Base-by-base conservation (phyloP, 371 early-diverging fungal species). In the Apophysomyces variabilis region DNA sequence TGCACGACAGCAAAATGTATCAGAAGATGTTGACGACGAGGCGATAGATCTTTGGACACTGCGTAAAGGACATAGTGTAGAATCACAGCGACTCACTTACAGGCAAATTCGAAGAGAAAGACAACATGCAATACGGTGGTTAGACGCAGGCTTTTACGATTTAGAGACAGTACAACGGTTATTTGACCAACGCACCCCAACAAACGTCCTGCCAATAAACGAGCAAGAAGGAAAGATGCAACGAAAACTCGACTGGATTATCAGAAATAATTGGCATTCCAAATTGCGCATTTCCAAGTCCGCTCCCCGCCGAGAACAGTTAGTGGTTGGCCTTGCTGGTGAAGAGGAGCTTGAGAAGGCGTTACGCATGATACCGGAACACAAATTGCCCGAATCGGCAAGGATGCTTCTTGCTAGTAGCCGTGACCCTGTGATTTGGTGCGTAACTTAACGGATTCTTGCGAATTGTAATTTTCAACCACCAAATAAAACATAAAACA, bases 271-370 rank as follows among this genome's bases (percentile, higher is more conserved):
- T 26, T 26, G 32, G 32, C 32, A 26, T 26, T 26, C 32, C 3
- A 26, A 26, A 26, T 26, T 26, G 1, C 32, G 32, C 54, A 18
- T 21, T n/a, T 21, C 7, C 54, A 50, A n/a, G 7, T 7, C 13
- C 18, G 16, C n/a, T 18, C 16, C 54, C n/a, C 16, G 21, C 8
- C 54, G 54, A 21, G 54, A n/a, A 21, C 54, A 21, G 0, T 26
- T 50, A 26, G 21, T 21, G 1, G 16, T 50, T 26, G 21, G 21
- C 9, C 21, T 50, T 16, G 35, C n/a, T 14, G 47, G 26, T 14
- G 62, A 62, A 50, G n/a, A 12, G 0, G 62, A 62, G 6, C n/a
- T 62, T 21, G 50, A 50, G 14, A 62, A 62, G n/a, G 46, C 56
- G 4, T 46, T 62, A 54, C 32, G 32, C 35, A 36, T 50, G 35